These are phyloP conservation scores for Lindgomyces ingoldianus DNA, from an alignment of 495 filamentous ascomycete genomes.

Conservation along the genomic window DNA sequence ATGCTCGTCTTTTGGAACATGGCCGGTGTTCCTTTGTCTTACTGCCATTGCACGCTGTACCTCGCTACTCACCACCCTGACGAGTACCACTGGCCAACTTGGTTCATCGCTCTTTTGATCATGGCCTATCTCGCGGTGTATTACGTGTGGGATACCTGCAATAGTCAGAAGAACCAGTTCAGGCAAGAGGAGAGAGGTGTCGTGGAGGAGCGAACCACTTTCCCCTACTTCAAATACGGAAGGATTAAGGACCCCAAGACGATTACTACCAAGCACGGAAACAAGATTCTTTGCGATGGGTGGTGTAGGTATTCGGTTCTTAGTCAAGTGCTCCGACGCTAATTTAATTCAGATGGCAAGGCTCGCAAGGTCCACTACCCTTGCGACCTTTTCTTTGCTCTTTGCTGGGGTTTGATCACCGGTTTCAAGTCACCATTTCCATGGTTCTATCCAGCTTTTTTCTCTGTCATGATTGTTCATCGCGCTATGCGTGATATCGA, in stretches of 20 bases:
- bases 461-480: constrained; percentile 86
- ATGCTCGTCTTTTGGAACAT: constrained; percentile 99
- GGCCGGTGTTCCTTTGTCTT: constrained; percentile 89
- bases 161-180: constrained; percentile 96
- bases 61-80: constrained; percentile 83
- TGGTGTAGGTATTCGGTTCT: constrained; percentile 69
- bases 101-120: constrained; percentile 65
- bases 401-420: constrained; percentile 66
- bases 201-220: constrained; percentile 69
- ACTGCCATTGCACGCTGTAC: constrained; percentile 96
- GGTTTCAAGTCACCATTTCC: constrained; percentile 82
- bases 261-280: constrained; percentile 76
- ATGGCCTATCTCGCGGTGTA: constrained; percentile 80
- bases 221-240: constrained; percentile 94
- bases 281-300: constrained; percentile 81
- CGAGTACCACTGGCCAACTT: constrained; percentile 76
- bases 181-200: constrained; percentile 77
- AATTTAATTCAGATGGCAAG: constrained; percentile 56
- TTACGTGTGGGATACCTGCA: constrained; percentile 88
- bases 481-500: constrained; percentile 83
- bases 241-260: constrained; percentile 80
- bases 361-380: constrained; percentile 96
- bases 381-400: constrained; percentile 82
- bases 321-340: too few species aligned
- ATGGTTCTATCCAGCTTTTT: constrained; percentile 97